Evolutionary conservation across 192 early-diverging fungal genomes (phyloP).

Genomic region (Podila minutissima): DNA sequence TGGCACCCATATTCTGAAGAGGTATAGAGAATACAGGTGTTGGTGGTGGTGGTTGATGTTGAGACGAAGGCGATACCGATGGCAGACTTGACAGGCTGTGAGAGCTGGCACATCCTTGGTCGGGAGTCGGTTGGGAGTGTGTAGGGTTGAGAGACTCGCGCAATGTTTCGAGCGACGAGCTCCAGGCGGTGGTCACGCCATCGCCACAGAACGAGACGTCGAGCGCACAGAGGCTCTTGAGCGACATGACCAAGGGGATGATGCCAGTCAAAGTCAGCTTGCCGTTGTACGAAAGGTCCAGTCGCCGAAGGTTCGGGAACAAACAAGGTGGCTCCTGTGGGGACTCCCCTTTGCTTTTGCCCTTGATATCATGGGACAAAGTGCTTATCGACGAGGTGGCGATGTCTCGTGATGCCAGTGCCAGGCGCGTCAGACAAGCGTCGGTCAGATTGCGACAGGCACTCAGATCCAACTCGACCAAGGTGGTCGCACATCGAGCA

Average conservation of each 20-base stretch:
- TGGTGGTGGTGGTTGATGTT: too few species aligned
- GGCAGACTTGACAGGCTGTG: too few species aligned
- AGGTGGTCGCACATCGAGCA: conserved; percentile 20
- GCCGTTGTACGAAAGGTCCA: conserved; percentile 46
- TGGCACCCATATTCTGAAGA: too few species aligned
- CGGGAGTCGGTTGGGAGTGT: background rate
- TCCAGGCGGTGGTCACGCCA: conserved; percentile 37
- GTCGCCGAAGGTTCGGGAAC: conserved; percentile 30
- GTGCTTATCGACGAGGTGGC: background rate
- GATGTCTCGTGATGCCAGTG: background rate
- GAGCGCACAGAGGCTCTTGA: conserved; percentile 34
- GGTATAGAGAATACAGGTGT: too few species aligned
- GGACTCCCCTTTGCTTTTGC: background rate
- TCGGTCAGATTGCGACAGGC: conserved; percentile 30
- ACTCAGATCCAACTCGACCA: conserved; percentile 37
- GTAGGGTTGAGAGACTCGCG: conserved; percentile 8
- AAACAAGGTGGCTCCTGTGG: background rate
- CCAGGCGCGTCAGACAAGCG: conserved; percentile 17
- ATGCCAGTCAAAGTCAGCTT: conserved; percentile 36
- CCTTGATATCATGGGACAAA: conserved; percentile 14
- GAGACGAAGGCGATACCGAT: too few species aligned
- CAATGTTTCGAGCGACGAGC: conserved; percentile 6
- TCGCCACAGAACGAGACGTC: conserved; percentile 46
- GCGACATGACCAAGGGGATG: conserved; percentile 39
- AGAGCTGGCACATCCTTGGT: too few species aligned